These are phyloP conservation scores for Geosiphon pyriformis DNA, from an alignment of 192 early-diverging fungal species.

Conservation along the genomic window DNA sequence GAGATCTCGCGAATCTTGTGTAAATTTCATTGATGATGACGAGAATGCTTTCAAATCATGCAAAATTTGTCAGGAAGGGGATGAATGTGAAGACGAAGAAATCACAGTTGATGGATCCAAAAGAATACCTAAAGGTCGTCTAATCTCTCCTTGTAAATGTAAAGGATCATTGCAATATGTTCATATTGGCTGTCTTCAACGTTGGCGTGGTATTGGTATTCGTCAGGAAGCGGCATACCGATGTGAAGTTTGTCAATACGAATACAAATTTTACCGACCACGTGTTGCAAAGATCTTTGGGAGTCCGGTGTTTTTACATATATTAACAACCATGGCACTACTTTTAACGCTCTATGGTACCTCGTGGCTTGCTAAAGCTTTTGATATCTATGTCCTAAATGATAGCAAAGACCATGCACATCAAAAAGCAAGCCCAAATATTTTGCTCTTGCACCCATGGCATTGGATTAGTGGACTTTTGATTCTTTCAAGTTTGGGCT, in stretches of 20 bases:
- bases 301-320: neutral
- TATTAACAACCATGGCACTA: neutral
- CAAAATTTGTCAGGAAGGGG: constrained; percentile 19
- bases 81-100: neutral
- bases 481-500: constrained; percentile 2
- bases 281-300: neutral
- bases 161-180: constrained; percentile 21
- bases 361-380: neutral
- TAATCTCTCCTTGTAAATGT: constrained; percentile 21
- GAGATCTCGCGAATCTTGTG: too few relatives aligned
- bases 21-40: too few relatives aligned
- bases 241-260: constrained; percentile 21
- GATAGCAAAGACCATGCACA: neutral
- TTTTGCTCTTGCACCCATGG: neutral
- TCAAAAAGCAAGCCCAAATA: neutral
- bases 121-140: neutral
- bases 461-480: neutral
- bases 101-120: neutral
- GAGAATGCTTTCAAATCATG: neutral
- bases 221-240: constrained; percentile 6
- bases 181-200: constrained; percentile 13
- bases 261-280: constrained; percentile 18
- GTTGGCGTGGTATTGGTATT: constrained; percentile 3
- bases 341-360: neutral
- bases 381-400: neutral